Evolutionary conservation across 1,284 basidiomycete genomes (phyloP).

Genomic region (Leccinum subrobustum): DNA sequence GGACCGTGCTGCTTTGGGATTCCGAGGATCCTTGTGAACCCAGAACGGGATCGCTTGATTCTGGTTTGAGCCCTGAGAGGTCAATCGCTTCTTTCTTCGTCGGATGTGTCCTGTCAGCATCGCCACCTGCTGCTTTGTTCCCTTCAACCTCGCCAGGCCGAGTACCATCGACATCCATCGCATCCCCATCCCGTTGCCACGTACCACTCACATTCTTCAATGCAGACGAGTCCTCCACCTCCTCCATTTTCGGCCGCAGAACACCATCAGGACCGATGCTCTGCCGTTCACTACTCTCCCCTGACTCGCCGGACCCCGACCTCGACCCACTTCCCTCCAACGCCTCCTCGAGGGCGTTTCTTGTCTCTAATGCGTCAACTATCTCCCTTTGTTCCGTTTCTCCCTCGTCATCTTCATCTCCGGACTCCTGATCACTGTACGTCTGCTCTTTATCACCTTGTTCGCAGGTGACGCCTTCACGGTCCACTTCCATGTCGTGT

Average conservation of each 20-base stretch:
- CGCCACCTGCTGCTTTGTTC: conserved; percentile 33
- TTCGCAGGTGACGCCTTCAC: conserved; percentile 24
- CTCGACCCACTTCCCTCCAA: conserved; percentile 40
- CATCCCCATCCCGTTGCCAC: conserved; percentile 25
- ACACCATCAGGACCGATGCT: conserved; percentile 32
- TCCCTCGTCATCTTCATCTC: conserved; percentile 60
- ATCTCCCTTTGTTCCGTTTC: conserved; percentile 51
- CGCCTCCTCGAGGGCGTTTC: conserved; percentile 49
- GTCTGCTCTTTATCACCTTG: conserved; percentile 27
- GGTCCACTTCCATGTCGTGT: conserved; percentile 34
- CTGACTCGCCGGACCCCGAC: conserved; percentile 29
- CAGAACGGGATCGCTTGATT: conserved; percentile 53
- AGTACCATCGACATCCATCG: conserved; percentile 39
- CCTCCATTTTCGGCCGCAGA: conserved; percentile 59
- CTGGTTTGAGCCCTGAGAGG: conserved; percentile 34
- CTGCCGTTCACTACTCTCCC: conserved; percentile 33
- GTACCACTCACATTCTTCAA: conserved; percentile 35
- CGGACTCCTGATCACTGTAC: conserved; percentile 52
- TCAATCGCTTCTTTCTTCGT: conserved; percentile 29
- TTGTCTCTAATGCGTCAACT: conserved; percentile 56
- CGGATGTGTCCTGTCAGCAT: conserved; percentile 17
- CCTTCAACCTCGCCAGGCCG: conserved; percentile 32
- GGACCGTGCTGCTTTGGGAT: conserved; percentile 30
- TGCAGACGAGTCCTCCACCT: conserved; percentile 55
- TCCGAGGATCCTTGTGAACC: conserved; percentile 40